Percentiles rank a stretch among this genome's conserved stretches.
These are phyloP conservation scores for Echinochloa phyllopogon DNA, from an alignment of 176 grass and related monocot genomes.

Conservation along the genomic window DNA sequence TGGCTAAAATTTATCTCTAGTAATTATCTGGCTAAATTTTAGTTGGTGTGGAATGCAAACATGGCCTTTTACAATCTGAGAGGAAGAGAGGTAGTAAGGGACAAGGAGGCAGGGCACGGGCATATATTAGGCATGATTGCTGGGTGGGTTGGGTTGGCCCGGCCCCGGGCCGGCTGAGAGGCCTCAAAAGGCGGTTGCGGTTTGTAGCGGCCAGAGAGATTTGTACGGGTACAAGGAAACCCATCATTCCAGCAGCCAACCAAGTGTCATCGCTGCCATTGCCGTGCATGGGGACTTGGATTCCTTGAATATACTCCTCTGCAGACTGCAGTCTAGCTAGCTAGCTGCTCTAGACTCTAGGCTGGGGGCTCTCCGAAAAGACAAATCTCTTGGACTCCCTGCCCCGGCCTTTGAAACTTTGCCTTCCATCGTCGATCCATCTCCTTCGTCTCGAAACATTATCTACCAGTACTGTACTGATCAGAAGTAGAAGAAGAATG, in stretches of 20 bases:
- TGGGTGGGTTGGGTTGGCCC: slow-evolving; percentile 1
- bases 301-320: not conserved
- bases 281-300: slow-evolving; percentile 45
- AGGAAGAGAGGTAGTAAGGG: no score
- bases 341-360: not conserved
- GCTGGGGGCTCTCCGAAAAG: not conserved
- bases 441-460: no score
- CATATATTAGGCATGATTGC: slow-evolving; percentile 53
- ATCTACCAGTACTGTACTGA: no score
- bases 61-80: no score
- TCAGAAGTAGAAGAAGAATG: no score
- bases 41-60: no score
- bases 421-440: not conserved
- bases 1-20: no score
- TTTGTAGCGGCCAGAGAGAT: slow-evolving; percentile 54
- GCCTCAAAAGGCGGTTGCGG: slow-evolving; percentile 51
- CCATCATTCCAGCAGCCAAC: slow-evolving; percentile 57
- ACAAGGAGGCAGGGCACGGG: slow-evolving; percentile 33
- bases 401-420: slow-evolving; percentile 45
- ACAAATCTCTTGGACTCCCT: slow-evolving; percentile 72
- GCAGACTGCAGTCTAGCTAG: no score
- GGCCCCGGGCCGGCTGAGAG: slow-evolving; percentile 39
- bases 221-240: slow-evolving; percentile 83
- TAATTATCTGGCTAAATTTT: no score
- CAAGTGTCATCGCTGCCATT: not conserved